Evolutionary conservation across 352 stramenopile species (phyloP), one percentile per base, ranked within the genome.

Genomic region (Pythium vanterpoolii): DNA sequence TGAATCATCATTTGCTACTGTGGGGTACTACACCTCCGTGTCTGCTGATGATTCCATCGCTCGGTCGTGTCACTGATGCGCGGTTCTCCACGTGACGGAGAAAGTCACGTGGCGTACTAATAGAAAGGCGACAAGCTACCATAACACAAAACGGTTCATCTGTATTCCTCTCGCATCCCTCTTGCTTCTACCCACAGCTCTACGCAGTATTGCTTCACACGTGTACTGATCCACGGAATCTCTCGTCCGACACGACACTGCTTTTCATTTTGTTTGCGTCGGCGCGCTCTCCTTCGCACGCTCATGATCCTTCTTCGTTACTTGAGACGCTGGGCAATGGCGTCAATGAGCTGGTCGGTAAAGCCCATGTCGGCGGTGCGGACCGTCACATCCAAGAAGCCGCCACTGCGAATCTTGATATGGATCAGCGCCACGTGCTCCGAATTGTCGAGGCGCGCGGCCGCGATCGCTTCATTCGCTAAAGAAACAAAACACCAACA

Each of bases 381-480:
- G 46, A 96, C 86, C 10, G 86, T 96, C 38, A 96, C 50, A 55
- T 96, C 84, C 53, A 94, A 61, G 56, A 94, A 94, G 27, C 83
- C 86, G 23, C 79, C 84, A 31, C 65, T 90, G 48, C 86, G 86
- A 56, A 96, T 71, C 68, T 96, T 96, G 44, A 89, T 74, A 70
- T 96, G 86, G 62, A 96, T 87, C 64, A 96, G 68, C 57, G 75
- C 81, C 11, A 94, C 80, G 52, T 89, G 79, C 56, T 96, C 84
- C 50, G 86, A 91, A 70, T 90, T 90, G 36, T 71, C 71, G 23
- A 96, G 60, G 33, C 86, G 84, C 16, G 75, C 87, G 34, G 84
- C 77, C 23, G 86, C 83, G 62, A 96, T 96, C 43, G 86, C 86
- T 75, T 96, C 86, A 68, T 93, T 96, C 13, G 86, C 85, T 93